phyloP scores from a whole-genome alignment of 2,329 filamentous ascomycete species.

The Botrytis pseudocinerea region DNA sequence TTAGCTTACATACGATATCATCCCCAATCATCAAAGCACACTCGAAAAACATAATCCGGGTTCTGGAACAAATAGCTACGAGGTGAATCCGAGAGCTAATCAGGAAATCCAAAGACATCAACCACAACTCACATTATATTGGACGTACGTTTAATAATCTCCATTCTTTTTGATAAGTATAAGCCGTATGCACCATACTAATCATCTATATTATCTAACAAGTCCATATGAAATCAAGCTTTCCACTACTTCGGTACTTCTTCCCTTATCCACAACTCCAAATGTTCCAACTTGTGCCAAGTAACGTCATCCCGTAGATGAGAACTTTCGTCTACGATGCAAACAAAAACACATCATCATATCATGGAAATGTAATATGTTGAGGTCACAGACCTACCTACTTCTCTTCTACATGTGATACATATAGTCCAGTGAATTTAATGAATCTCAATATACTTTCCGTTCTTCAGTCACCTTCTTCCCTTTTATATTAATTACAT shows the following conservation, averaged over 20 bases:
- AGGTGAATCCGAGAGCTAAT: neutral
- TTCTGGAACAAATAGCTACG: neutral
- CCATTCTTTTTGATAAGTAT: neutral
- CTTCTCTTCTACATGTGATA: neutral
- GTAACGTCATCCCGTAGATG: conserved; percentile 5
- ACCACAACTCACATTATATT: neutral
- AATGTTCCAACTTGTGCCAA: conserved; percentile 7
- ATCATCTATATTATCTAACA: neutral
- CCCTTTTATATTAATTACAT: conserved; percentile 1
- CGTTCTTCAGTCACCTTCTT: neutral
- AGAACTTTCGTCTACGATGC: neutral
- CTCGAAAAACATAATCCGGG: neutral
- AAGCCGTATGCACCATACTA: neutral
- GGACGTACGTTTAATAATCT: neutral
- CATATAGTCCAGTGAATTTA: neutral
- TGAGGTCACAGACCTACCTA: neutral
- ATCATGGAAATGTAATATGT: neutral
- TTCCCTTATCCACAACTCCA: conserved; percentile 2
- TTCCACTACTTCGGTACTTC: neutral
- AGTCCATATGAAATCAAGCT: neutral
- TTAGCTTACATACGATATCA: neutral
- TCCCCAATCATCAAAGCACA: neutral
- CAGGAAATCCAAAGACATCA: neutral
- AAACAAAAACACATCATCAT: neutral
- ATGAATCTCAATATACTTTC: neutral